A percentile compares a stretch with the other conserved stretches of the same genome.
phyloP scores from a whole-genome alignment of 2,329 filamentous ascomycete genomes.

The Lachnum nothofagi region DNA sequence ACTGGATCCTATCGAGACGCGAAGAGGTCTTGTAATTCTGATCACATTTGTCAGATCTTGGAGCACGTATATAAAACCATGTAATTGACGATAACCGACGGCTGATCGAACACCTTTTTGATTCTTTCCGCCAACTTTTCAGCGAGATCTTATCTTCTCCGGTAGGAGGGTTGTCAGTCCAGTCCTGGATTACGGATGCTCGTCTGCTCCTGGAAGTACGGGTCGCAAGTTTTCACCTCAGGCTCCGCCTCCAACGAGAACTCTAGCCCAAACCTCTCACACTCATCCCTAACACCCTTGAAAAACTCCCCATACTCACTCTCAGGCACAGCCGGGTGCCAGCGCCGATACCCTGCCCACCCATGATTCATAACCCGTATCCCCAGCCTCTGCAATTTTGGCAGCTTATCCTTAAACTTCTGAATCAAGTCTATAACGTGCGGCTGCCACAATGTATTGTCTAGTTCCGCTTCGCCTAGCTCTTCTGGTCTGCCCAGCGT shows the following conservation, averaged over 20 bases:
- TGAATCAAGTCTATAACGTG: slow-evolving; percentile 1
- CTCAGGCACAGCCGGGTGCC: neutral
- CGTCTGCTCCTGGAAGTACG: slow-evolving; percentile 11
- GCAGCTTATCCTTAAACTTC: neutral
- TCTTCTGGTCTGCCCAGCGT: neutral
- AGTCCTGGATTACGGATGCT: slow-evolving; percentile 5
- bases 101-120: neutral
- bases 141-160: neutral
- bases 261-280: neutral
- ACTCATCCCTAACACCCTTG: neutral
- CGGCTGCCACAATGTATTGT: slow-evolving; percentile 3
- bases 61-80: neutral
- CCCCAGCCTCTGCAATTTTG: neutral
- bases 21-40: neutral
- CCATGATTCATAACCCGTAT: neutral
- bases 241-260: neutral
- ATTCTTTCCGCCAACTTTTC: neutral
- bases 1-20: neutral
- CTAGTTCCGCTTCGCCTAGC: neutral
- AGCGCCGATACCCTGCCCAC: neutral
- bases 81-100: neutral
- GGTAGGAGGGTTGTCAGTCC: neutral
- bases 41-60: neutral
- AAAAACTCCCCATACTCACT: neutral
- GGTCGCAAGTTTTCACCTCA: slow-evolving; percentile 1